Percentiles rank a stretch among this genome's conserved stretches.
Evolutionary conservation across 2,329 filamentous ascomycete genomes (phyloP).

Genomic region (Xylaria sp.): DNA sequence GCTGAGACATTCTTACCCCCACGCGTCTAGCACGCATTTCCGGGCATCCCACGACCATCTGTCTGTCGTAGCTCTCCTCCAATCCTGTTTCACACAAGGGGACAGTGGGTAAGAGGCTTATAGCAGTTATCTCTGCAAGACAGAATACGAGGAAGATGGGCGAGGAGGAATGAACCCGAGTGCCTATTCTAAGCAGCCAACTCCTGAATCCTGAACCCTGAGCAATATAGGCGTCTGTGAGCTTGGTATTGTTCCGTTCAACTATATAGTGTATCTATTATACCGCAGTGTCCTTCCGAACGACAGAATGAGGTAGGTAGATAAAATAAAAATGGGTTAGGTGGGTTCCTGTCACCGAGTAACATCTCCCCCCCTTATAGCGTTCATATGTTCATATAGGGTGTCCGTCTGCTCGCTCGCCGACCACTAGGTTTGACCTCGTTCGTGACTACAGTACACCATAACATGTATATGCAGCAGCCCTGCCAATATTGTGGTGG

Average conservation of each 20-base stretch:
- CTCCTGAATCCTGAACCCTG: constrained; percentile 19
- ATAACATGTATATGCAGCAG: constrained; percentile 25
- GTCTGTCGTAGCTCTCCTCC: not conserved
- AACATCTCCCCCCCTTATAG: not conserved
- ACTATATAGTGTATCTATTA: constrained; percentile 9
- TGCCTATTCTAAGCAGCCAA: constrained; percentile 14
- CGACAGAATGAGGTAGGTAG: not conserved
- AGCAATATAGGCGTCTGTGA: constrained; percentile 18
- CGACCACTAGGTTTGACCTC: constrained; percentile 12
- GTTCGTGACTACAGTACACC: constrained; percentile 4
- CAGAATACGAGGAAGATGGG: constrained; percentile 29
- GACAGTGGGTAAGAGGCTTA: constrained; percentile 4
- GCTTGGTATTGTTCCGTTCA: constrained; percentile 19
- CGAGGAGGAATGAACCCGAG: not conserved
- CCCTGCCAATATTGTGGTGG: constrained; percentile 33
- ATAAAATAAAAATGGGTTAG: constrained; percentile 8
- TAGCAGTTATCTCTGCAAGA: not conserved
- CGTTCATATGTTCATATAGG: not conserved
- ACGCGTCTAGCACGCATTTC: constrained; percentile 15
- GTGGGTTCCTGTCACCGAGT: not conserved
- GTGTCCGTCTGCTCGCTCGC: constrained; percentile 19
- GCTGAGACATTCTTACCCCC: constrained; percentile 28
- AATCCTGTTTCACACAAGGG: not conserved
- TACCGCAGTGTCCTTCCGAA: not conserved
- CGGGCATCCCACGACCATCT: constrained; percentile 18